Conservation (phyloP, 176 grass and related monocot species). For the Leersia perrieri region DNA sequence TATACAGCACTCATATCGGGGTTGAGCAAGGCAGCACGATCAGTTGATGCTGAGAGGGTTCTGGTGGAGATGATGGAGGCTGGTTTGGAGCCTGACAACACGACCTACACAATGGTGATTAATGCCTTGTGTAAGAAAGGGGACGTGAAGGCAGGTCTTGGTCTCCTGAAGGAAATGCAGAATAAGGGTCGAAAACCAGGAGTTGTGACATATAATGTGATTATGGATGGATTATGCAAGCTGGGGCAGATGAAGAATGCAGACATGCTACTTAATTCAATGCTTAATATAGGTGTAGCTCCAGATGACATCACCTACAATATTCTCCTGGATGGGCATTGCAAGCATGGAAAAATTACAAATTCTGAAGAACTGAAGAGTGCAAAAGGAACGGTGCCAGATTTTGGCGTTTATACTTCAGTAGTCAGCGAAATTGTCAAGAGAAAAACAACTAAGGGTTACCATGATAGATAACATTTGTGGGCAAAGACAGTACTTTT, state of each 20-base stretch:
- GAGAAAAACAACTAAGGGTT: slow-evolving; percentile 45
- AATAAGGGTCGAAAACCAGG: slow-evolving; percentile 51
- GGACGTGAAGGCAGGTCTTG: slow-evolving; percentile 71
- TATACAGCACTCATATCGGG: slow-evolving; percentile 69
- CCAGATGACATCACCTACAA: slow-evolving; percentile 90
- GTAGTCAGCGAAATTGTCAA: slow-evolving; percentile 68
- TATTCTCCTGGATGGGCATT: slow-evolving; percentile 82
- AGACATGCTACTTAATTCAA: slow-evolving; percentile 69
- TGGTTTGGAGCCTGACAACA: slow-evolving; percentile 50
- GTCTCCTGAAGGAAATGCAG: slow-evolving; percentile 78
- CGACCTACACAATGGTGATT: slow-evolving; percentile 88
- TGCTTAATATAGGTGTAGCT: slow-evolving; percentile 67
- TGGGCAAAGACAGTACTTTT: not conserved
- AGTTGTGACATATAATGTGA: slow-evolving; percentile 81
- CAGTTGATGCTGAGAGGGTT: slow-evolving; percentile 43
- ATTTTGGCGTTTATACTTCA: slow-evolving; percentile 67
- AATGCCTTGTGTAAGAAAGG: slow-evolving; percentile 71
- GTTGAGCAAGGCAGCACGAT: slow-evolving; percentile 47
- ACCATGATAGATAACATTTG: slow-evolving; percentile 31
- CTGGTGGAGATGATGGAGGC: slow-evolving; percentile 61
- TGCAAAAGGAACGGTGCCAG: slow-evolving; percentile 71
- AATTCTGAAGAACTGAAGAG: slow-evolving; percentile 55
- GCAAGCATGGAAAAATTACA: slow-evolving; percentile 56
- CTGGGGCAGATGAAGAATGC: slow-evolving; percentile 82
- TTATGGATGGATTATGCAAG: slow-evolving; percentile 87